Percentiles rank a stretch among this genome's conserved stretches.
Evolutionary conservation across 164 flowering plant genomes (phyloP).

Genomic region (Piper longum): DNA sequence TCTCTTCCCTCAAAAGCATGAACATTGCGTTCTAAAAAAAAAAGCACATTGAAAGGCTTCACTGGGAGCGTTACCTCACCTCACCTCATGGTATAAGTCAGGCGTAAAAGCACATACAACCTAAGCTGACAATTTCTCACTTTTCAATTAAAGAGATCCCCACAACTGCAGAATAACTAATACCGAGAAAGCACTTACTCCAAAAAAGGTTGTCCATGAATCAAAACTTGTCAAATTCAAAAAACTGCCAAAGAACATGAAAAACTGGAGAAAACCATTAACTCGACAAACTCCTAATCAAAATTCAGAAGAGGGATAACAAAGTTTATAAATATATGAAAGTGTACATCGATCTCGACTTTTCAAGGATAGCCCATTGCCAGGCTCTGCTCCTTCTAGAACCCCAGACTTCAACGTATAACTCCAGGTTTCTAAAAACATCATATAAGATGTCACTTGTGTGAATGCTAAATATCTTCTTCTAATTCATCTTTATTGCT

Average conservation of each 20-base stretch:
- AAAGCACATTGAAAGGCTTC: background rate
- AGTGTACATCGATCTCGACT: background rate
- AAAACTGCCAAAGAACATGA: background rate
- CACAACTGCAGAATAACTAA: background rate
- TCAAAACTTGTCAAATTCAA: background rate
- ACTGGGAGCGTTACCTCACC: too few species aligned
- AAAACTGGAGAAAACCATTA: slow-evolving; percentile 1
- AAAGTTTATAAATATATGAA: background rate
- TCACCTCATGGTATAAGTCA: too few species aligned
- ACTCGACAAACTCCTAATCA: background rate
- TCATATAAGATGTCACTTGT: too few species aligned
- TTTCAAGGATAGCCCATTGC: background rate
- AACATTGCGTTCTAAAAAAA: background rate
- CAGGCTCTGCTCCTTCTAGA: background rate
- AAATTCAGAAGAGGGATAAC: background rate
- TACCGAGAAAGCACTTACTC: background rate
- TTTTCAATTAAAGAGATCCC: background rate
- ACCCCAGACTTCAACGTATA: background rate
- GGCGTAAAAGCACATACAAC: background rate
- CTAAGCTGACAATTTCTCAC: background rate
- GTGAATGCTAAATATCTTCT: background rate
- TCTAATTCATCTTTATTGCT: slow-evolving; percentile 22
- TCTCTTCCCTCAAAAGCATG: background rate
- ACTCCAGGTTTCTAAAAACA: background rate
- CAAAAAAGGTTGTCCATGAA: background rate